Evolutionary conservation across 225 moss, liverwort and hornwort species (phyloP).

Genomic region (Anthoceros angustus): DNA sequence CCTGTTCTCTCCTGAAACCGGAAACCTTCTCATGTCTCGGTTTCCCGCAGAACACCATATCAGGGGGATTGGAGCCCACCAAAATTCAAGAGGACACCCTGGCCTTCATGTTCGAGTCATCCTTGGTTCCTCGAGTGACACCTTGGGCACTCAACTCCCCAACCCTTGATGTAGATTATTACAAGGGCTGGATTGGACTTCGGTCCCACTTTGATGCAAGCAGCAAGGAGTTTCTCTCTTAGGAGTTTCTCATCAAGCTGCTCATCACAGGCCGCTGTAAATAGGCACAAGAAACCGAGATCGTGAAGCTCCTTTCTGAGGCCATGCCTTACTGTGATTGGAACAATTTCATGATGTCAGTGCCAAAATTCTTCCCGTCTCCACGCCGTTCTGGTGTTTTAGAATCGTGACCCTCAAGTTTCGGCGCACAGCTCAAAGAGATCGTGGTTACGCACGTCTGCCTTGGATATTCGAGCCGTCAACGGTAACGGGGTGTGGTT

Average conservation of each 20-base stretch:
- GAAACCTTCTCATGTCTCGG: background rate
- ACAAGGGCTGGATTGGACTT: constrained; percentile 90
- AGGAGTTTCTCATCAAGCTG: background rate
- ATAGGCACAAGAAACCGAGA: no score
- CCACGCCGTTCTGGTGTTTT: no score
- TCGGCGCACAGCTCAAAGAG: no score
- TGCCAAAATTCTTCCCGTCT: no score
- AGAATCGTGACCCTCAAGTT: no score
- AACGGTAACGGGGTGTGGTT: no score
- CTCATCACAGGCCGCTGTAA: background rate
- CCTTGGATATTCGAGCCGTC: no score
- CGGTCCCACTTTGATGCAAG: constrained; percentile 55
- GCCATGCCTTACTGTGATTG: no score
- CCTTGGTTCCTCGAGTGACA: constrained; percentile 65
- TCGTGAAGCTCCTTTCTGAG: no score
- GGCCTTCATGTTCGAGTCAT: constrained; percentile 97
- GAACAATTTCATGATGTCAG: no score
- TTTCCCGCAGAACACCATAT: constrained; percentile 54
- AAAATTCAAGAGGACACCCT: constrained; percentile 63
- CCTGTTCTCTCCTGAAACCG: background rate
- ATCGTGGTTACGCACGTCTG: no score
- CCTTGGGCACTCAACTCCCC: constrained; percentile 52
- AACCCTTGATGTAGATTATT: constrained; percentile 69
- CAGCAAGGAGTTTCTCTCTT: background rate
- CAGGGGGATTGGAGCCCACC: constrained; percentile 64